Evolutionary conservation across 495 filamentous ascomycete species (phyloP).

Genomic region (Penicillium parvum): DNA sequence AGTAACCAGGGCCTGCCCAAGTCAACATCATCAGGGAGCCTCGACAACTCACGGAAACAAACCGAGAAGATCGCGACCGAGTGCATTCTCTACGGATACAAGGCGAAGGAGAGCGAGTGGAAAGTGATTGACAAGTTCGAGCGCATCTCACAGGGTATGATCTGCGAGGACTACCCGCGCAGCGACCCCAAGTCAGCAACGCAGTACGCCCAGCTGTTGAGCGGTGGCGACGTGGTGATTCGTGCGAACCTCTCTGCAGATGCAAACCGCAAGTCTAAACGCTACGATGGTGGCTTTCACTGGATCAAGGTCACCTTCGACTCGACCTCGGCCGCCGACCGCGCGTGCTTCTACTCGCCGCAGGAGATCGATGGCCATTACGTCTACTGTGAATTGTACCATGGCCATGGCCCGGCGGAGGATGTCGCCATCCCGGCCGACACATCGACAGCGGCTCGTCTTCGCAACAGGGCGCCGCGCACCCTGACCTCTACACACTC

Average conservation of each 20-base stretch:
- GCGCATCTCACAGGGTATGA: conserved; percentile 63
- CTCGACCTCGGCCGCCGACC: conserved; percentile 70
- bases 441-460: conserved; percentile 29
- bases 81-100: conserved; percentile 80
- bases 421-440: conserved; percentile 57
- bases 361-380: conserved; percentile 70
- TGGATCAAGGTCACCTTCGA: conserved; percentile 96
- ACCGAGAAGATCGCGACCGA: conserved; percentile 66
- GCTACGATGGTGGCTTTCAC: conserved; percentile 70
- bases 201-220: conserved; percentile 55
- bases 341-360: conserved; percentile 69
- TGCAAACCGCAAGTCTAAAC: conserved; percentile 71
- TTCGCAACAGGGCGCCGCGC: conserved; percentile 26
- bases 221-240: conserved; percentile 59
- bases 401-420: conserved; percentile 61
- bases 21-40: conserved; percentile 36
- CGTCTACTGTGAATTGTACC: conserved; percentile 74
- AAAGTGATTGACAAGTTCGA: conserved; percentile 84
- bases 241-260: conserved; percentile 57
- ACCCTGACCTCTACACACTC: conserved; percentile 38
- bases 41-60: conserved; percentile 40
- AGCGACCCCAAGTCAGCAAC: conserved; percentile 46
- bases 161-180: conserved; percentile 88
- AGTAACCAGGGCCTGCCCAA: conserved; percentile 35
- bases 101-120: conserved; percentile 65